These are phyloP conservation scores for Stereum hirsutum DNA, from an alignment of 1,284 basidiomycete genomes.

Conservation along the genomic window DNA sequence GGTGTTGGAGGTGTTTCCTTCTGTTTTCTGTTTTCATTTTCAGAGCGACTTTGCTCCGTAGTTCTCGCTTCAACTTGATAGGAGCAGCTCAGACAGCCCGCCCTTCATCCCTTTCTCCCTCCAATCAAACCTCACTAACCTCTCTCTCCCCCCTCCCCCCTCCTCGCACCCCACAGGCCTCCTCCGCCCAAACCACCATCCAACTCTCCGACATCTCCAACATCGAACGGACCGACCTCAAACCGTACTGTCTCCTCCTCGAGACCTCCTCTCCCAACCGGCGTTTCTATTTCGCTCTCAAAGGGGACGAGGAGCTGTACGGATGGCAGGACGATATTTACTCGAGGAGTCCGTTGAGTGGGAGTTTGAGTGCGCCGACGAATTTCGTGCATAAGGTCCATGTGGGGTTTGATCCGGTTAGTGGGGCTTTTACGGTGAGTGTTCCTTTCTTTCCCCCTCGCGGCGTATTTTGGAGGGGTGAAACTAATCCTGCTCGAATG, in stretches of 20 bases:
- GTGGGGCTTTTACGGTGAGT: slow-evolving; percentile 86
- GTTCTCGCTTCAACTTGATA: too few species aligned
- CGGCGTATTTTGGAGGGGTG: neutral
- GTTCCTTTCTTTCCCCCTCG: slow-evolving; percentile 4
- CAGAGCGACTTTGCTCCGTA: too few species aligned
- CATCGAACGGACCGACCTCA: slow-evolving; percentile 86
- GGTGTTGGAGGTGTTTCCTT: too few species aligned
- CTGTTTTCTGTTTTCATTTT: too few species aligned
- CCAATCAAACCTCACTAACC: neutral
- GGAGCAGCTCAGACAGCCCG: too few species aligned
- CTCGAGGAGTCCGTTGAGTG: slow-evolving; percentile 85
- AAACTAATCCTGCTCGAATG: neutral
- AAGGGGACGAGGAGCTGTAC: slow-evolving; percentile 93
- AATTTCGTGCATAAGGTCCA: slow-evolving; percentile 99
- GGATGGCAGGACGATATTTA: slow-evolving; percentile 97
- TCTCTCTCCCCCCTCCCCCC: neutral
- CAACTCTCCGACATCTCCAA: slow-evolving; percentile 74
- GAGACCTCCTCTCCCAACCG: slow-evolving; percentile 85
- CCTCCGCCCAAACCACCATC: slow-evolving; percentile 61
- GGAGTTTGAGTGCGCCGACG: slow-evolving; percentile 88
- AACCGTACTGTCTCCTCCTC: slow-evolving; percentile 84
- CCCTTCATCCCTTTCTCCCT: too few species aligned
- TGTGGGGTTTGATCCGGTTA: slow-evolving; percentile 93
- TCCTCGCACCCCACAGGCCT: slow-evolving; percentile 29
- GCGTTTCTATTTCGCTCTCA: slow-evolving; percentile 72